phyloP scores from a whole-genome alignment of 768 basidiomycete species.

The Dendrothele bispora region DNA sequence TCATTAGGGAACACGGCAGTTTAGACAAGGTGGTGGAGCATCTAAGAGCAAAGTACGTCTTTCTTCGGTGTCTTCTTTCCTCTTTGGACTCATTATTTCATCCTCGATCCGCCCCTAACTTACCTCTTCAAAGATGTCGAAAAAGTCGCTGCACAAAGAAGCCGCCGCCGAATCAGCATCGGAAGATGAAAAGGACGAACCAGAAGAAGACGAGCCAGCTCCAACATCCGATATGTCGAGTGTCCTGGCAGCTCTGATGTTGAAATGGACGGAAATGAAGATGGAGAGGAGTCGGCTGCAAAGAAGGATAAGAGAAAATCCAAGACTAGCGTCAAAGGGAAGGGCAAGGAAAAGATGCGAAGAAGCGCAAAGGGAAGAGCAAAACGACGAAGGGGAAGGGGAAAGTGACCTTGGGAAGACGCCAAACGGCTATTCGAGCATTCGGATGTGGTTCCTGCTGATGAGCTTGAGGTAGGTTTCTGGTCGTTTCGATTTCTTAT shows the following conservation, averaged over 20 bases:
- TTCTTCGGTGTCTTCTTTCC: neutral
- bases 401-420: conserved; percentile 94
- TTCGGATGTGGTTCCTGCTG: conserved; percentile 86
- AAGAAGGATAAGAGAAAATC: too few relatives aligned
- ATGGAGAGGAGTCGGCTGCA: too few relatives aligned
- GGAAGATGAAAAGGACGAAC: conserved; percentile 25
- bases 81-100: too few relatives aligned
- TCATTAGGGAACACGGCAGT: conserved; percentile 78
- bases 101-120: neutral
- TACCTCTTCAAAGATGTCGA: neutral
- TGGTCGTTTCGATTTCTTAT: too few relatives aligned
- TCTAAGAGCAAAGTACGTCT: conserved; percentile 68
- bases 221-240: conserved; percentile 48
- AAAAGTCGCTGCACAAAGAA: conserved; percentile 31
- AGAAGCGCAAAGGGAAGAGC: conserved; percentile 38
- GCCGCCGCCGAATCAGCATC: conserved; percentile 34
- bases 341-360: conserved; percentile 19
- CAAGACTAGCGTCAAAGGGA: conserved; percentile 29
- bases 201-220: conserved; percentile 39
- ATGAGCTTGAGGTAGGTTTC: conserved; percentile 72
- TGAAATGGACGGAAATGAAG: too few relatives aligned
- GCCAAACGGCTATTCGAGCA: conserved; percentile 88
- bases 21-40: conserved; percentile 75
- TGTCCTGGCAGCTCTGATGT: conserved; percentile 31
- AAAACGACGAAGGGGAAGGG: conserved; percentile 43